Base-by-base conservation (phyloP, 768 basidiomycete genomes). In the Tulasnella sp. region DNA sequence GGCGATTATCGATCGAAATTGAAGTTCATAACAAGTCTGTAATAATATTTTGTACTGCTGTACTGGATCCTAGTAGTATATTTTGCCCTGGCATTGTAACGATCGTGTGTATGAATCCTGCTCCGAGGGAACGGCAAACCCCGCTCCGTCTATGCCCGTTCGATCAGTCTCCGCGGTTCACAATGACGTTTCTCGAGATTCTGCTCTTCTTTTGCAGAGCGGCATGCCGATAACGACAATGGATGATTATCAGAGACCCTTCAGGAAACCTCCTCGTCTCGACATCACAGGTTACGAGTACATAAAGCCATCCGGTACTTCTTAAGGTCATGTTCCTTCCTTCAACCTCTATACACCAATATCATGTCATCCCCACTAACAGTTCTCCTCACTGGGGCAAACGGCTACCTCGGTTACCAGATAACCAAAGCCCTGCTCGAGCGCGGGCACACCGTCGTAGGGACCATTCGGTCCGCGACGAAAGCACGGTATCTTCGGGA, bases 371-470 rank as follows among this genome's bases (percentile, higher is more conserved):
- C 52, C 12, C 22, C 39, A 34, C 8, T 8, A 2, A 65, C 3
- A 36, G 78, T 88, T 29, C 84, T 88, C 42, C 47, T 19, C 9
- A 22, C n/a, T 22, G 41, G 69, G 22, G 52, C 69, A 67, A 59
- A 52, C 32, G 69, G 69, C 35, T 71, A 59, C 47, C 17, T 62
- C 44, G 62, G n/a, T n/a, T 29, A 17, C 14, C 12, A 22, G 44
- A 37, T 71, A 12, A 6, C 47, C 14, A n/a, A 35, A 63, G 62
- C 42, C 34, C 29, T 70, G 26, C 73, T 70, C 16, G 52, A 69
- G 19, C 34, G 59, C n/a, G 67, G 73, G 7, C 70, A 37, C 19
- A 37, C 32, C 2, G 73, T 70, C 26, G 32, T 52, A n/a, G 68
- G 68, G 3, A 37, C 39, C 32, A 67, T 75, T 26, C 67, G 74